Conservation (phyloP, 371 early-diverging fungal species). For the Batkoa obscura region DNA sequence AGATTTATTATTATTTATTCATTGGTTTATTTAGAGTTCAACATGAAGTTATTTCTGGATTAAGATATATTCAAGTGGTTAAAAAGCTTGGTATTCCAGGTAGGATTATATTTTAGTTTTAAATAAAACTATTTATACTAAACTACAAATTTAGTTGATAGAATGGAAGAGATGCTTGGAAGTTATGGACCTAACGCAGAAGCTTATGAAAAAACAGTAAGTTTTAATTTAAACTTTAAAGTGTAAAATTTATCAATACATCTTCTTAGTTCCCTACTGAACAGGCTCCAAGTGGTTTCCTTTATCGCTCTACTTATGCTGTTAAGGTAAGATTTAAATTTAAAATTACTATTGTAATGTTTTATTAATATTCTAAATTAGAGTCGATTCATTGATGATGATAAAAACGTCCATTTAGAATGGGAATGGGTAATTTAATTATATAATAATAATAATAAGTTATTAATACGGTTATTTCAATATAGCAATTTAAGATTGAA, state of each 20-base stretch:
- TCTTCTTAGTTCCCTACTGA: slow-evolving; percentile 39
- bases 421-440: slow-evolving; percentile 13
- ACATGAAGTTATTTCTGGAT: slow-evolving; percentile 85
- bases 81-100: slow-evolving; percentile 58
- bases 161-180: slow-evolving; percentile 88
- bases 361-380: slow-evolving; percentile 2
- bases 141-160: slow-evolving; percentile 40
- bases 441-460: background rate
- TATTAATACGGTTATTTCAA: background rate
- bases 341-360: background rate
- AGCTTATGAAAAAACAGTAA: slow-evolving; percentile 55
- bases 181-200: slow-evolving; percentile 70
- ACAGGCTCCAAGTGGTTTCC: slow-evolving; percentile 79
- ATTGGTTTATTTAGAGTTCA: slow-evolving; percentile 37
- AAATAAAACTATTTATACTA: background rate
- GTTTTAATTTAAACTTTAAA: background rate
- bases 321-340: slow-evolving; percentile 16
- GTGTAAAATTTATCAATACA: background rate
- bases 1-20: background rate
- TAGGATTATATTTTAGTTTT: background rate
- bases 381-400: slow-evolving; percentile 17
- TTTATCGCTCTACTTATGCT: slow-evolving; percentile 77
- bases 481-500: slow-evolving; percentile 14
- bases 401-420: slow-evolving; percentile 12
- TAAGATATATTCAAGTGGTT: slow-evolving; percentile 84